Percentiles rank a stretch among this genome's conserved stretches.
These are phyloP conservation scores for Blastobotrys illinoisensis DNA, from an alignment of 1,139 yeast species.

Conservation along the genomic window DNA sequence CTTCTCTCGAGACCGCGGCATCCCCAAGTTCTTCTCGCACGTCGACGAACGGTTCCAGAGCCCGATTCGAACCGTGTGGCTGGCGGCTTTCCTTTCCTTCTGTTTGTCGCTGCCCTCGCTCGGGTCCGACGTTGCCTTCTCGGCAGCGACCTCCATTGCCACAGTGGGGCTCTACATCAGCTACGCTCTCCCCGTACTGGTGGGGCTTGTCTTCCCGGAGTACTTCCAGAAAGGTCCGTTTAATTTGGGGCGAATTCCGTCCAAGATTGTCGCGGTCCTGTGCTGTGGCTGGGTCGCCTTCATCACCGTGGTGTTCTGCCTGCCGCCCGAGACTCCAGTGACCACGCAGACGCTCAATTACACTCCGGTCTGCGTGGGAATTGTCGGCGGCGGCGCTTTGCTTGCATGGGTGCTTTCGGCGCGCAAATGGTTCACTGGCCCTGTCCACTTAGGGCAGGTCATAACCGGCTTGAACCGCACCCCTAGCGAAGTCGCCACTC, in stretches of 20 bases:
- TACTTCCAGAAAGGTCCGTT: conserved; percentile 69
- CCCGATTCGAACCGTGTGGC: conserved; percentile 66
- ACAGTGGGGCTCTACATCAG: conserved; percentile 72
- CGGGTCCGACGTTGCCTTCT: conserved; percentile 69
- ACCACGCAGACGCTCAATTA: conserved; percentile 65
- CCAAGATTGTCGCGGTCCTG: conserved; percentile 61
- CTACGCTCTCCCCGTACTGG: conserved; percentile 67
- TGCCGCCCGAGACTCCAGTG: conserved; percentile 70
- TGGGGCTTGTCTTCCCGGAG: conserved; percentile 54
- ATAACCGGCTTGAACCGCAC: background rate
- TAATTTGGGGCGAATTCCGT: conserved; percentile 45
- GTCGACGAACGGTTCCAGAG: conserved; percentile 56
- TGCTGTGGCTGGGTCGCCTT: conserved; percentile 58
- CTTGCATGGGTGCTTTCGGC: conserved; percentile 26
- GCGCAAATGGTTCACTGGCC: conserved; percentile 21
- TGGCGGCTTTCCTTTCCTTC: conserved; percentile 63
- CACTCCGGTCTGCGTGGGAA: conserved; percentile 48
- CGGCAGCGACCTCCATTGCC: conserved; percentile 84
- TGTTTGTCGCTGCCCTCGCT: conserved; percentile 59
- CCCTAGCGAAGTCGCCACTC: background rate
- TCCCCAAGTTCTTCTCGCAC: conserved; percentile 63
- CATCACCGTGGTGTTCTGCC: conserved; percentile 57
- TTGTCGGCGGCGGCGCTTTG: conserved; percentile 24
- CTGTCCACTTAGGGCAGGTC: conserved; percentile 9
- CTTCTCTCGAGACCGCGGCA: conserved; percentile 78